Conservation (phyloP, 352 stramenopile genomes). For the Globisporangium paroecandrum region DNA sequence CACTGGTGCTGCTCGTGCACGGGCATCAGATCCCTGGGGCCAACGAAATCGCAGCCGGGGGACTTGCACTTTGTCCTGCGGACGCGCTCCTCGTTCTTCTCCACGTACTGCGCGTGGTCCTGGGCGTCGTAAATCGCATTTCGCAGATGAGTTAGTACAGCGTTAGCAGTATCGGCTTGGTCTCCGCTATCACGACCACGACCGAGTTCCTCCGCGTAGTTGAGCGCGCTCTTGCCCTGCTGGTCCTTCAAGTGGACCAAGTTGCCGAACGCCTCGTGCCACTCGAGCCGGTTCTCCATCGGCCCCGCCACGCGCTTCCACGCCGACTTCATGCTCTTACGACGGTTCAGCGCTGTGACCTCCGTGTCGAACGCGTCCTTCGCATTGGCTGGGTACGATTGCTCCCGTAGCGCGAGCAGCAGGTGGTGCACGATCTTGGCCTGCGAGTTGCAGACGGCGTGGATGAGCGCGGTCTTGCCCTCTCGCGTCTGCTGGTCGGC, state of each 20-base stretch:
- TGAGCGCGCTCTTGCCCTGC: slow-evolving; percentile 30
- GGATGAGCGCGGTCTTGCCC: slow-evolving; percentile 64
- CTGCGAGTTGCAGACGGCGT: slow-evolving; percentile 58
- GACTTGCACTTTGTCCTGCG: slow-evolving; percentile 34
- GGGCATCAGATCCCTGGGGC: slow-evolving; percentile 48
- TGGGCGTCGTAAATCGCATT: slow-evolving; percentile 33
- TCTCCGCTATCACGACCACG: neutral
- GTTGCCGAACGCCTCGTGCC: slow-evolving; percentile 55
- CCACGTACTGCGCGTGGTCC: slow-evolving; percentile 52
- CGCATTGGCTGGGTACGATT: slow-evolving; percentile 26
- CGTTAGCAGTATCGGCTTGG: neutral
- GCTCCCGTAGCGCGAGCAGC: slow-evolving; percentile 37
- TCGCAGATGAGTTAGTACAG: slow-evolving; percentile 40
- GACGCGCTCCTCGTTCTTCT: slow-evolving; percentile 43
- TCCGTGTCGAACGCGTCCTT: slow-evolving; percentile 23
- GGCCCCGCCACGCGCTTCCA: slow-evolving; percentile 10
- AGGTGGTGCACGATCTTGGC: slow-evolving; percentile 52
- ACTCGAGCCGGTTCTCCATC: slow-evolving; percentile 38
- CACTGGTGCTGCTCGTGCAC: slow-evolving; percentile 64
- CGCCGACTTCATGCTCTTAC: slow-evolving; percentile 20
- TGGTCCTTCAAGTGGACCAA: slow-evolving; percentile 33
- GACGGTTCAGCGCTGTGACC: slow-evolving; percentile 13
- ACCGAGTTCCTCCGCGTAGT: slow-evolving; percentile 24
- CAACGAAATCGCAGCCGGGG: slow-evolving; percentile 43
- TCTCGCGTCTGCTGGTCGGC: slow-evolving; percentile 44